phyloP scores from a whole-genome alignment of 2,329 filamentous ascomycete species.

The Aspergillus carbonarius region DNA sequence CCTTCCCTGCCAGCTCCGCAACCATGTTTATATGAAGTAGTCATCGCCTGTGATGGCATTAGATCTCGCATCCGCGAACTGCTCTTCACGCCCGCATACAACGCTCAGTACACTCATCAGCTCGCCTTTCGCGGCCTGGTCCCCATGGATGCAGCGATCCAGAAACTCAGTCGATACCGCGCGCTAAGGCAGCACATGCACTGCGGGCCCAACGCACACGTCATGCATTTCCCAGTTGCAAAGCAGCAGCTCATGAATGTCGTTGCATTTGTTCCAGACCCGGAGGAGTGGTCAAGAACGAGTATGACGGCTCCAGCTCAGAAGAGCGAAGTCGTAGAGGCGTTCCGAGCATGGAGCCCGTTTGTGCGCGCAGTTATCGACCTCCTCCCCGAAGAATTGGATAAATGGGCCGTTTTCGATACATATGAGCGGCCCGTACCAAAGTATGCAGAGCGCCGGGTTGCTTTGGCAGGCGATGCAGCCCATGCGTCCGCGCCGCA shows the following conservation, averaged over 20 bases:
- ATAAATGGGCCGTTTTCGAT: slow-evolving; percentile 60
- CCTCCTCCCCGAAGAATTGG: slow-evolving; percentile 50
- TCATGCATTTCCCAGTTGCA: slow-evolving; percentile 54
- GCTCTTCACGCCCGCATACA: slow-evolving; percentile 50
- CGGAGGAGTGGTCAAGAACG: slow-evolving; percentile 17
- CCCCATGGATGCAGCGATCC: slow-evolving; percentile 56
- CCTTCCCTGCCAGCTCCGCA: not conserved
- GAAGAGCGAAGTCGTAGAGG: slow-evolving; percentile 9
- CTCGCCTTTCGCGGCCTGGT: slow-evolving; percentile 64
- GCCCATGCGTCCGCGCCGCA: slow-evolving; percentile 29
- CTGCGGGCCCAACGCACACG: slow-evolving; percentile 57
- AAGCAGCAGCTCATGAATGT: slow-evolving; percentile 24
- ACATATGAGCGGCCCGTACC: slow-evolving; percentile 44
- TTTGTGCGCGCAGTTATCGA: slow-evolving; percentile 41
- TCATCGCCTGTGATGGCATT: slow-evolving; percentile 65
- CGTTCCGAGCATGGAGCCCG: slow-evolving; percentile 33
- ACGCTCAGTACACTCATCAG: slow-evolving; percentile 56
- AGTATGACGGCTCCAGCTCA: slow-evolving; percentile 19
- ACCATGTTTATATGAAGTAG: slow-evolving; percentile 1
- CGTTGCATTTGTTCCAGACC: slow-evolving; percentile 25
- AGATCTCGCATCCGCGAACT: slow-evolving; percentile 56
- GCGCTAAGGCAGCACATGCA: slow-evolving; percentile 56
- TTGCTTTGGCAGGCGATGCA: slow-evolving; percentile 27
- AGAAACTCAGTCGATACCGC: slow-evolving; percentile 51
- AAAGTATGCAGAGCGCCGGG: slow-evolving; percentile 33